These are phyloP conservation scores for Syzygium malaccense DNA, from an alignment of 441 rosid species.

Conservation along the genomic window DNA sequence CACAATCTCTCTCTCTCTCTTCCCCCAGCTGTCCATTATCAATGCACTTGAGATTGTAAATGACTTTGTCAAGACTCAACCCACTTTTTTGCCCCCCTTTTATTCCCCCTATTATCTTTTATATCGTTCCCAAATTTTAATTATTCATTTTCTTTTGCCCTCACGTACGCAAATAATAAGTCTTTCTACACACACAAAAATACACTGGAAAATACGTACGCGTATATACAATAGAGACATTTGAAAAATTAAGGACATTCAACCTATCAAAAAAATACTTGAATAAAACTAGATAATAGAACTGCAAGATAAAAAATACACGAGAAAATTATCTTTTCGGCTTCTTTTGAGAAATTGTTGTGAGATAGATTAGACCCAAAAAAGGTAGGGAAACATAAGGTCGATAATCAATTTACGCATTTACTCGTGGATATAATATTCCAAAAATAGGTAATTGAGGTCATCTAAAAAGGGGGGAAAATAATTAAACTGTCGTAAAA, in stretches of 20 bases:
- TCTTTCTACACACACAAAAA: neutral
- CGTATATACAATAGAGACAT: neutral
- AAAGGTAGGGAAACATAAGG: neutral
- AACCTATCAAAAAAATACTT: neutral
- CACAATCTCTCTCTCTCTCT: neutral
- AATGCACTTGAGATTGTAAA: neutral
- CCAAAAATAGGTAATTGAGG: neutral
- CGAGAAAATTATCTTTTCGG: neutral
- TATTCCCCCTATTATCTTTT: neutral
- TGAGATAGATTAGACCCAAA: neutral
- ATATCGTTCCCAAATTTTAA: neutral
- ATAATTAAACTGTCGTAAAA: neutral
- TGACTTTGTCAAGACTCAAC: neutral
- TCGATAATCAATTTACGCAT: neutral
- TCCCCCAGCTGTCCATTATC: neutral
- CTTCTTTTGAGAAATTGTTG: neutral
- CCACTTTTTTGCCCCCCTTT: neutral
- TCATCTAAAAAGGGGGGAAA: neutral
- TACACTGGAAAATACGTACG: accelerated
- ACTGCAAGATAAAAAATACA: neutral
- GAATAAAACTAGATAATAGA: neutral
- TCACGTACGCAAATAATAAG: neutral
- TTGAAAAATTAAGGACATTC: neutral
- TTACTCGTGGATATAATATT: neutral
- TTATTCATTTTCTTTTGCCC: neutral